Percentiles rank a stretch among this genome's conserved stretches.
Conservation (phyloP, 257 asterid genomes). For the Solanum rostratum region DNA sequence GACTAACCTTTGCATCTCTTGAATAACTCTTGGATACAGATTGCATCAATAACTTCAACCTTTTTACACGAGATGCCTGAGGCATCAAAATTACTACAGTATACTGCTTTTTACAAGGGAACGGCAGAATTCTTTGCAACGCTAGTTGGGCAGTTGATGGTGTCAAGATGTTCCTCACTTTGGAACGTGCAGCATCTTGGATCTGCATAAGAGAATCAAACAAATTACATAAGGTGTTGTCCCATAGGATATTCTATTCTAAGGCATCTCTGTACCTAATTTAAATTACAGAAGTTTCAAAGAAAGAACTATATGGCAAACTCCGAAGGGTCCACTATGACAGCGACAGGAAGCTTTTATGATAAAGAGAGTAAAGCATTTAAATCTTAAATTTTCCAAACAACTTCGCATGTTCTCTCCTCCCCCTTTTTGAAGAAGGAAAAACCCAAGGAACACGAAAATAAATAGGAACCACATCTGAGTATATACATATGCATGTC, state of each 20-base stretch:
- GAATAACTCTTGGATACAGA: conserved; percentile 17
- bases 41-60: conserved; percentile 36
- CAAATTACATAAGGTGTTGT: background rate
- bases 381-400: background rate
- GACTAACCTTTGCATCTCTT: conserved; percentile 65
- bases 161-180: conserved; percentile 47
- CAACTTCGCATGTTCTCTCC: background rate
- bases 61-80: conserved; percentile 48
- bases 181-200: conserved; percentile 66
- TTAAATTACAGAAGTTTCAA: background rate
- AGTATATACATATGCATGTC: background rate
- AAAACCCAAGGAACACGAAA: background rate
- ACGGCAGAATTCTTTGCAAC: conserved; percentile 63
- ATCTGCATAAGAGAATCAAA: conserved; percentile 31
- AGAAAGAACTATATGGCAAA: background rate
- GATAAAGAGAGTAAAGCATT: background rate
- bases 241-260: background rate
- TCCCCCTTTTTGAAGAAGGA: background rate
- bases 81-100: conserved; percentile 94
- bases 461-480: background rate
- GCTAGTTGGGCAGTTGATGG: conserved; percentile 70
- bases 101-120: conserved; percentile 83
- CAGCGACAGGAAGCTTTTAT: background rate
- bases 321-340: background rate
- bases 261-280: background rate